A percentile compares a stretch with the other conserved stretches of the same genome.
phyloP scores from a whole-genome alignment of 345 rosid species.

The Microcos paniculata region DNA sequence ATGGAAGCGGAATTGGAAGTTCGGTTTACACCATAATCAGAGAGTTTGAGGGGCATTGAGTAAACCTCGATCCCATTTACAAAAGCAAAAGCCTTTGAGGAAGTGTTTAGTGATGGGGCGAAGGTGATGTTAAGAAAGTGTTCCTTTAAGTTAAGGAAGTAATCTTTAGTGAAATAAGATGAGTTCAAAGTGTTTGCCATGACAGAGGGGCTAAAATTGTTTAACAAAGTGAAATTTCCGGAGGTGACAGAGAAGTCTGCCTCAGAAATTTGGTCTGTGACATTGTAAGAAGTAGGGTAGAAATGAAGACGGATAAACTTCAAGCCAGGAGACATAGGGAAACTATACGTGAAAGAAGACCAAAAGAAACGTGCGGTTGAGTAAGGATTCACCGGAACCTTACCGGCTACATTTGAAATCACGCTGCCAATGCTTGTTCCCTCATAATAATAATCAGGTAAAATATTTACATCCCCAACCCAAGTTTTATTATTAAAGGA shows the following conservation, averaged over 20 bases:
- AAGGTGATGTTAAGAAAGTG: not conserved
- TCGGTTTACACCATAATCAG: not conserved
- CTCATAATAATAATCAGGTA: not conserved
- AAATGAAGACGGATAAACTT: constrained; percentile 29
- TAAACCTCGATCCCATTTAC: constrained; percentile 37
- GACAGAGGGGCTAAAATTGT: constrained; percentile 19
- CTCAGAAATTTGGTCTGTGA: not conserved
- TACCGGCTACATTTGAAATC: not conserved
- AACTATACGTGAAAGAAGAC: constrained; percentile 26
- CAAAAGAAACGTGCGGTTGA: constrained; percentile 13
- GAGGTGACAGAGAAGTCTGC: constrained; percentile 24
- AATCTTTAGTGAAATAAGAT: constrained; percentile 1
- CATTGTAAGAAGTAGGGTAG: constrained; percentile 1
- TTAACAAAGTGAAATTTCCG: constrained; percentile 18
- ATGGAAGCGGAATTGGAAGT: not conserved
- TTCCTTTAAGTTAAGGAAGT: not conserved
- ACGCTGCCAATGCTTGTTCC: not conserved
- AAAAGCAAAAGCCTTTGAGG: constrained; percentile 16
- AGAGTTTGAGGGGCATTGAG: constrained; percentile 27
- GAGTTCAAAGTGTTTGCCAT: not conserved
- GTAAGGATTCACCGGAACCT: constrained; percentile 15
- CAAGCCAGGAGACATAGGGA: constrained; percentile 20
- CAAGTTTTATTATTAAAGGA: constrained; percentile 2
- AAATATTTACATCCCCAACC: not conserved
- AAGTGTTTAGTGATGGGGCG: not conserved